phyloP scores from a whole-genome alignment of 2,329 filamentous ascomycete species.

The Orbilia javanica region DNA sequence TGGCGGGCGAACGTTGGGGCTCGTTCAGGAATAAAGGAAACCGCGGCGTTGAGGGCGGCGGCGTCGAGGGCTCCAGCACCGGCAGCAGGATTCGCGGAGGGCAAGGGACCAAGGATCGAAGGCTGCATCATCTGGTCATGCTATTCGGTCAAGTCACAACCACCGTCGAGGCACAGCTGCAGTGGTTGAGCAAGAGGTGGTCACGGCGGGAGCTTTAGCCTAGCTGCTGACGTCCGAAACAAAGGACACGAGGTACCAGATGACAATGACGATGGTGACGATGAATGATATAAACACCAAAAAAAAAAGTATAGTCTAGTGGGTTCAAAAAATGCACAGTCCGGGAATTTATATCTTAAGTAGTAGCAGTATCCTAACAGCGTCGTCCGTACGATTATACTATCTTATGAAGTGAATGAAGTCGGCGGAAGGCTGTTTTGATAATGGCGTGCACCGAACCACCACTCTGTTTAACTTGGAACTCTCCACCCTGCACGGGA shows the following conservation, averaged over 20 bases:
- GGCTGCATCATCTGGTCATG: constrained; percentile 59
- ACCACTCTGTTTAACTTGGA: neutral
- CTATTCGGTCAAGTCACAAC: constrained; percentile 21
- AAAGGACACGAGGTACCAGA: constrained; percentile 31
- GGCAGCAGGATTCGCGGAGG: neutral
- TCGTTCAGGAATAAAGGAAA: constrained; percentile 53
- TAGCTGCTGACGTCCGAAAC: constrained; percentile 28
- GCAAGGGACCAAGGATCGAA: constrained; percentile 44
- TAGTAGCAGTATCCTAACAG: neutral
- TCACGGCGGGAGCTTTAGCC: constrained; percentile 11
- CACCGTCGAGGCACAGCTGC: neutral
- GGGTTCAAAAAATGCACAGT: neutral
- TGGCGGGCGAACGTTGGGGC: constrained; percentile 40
- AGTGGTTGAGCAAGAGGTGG: neutral
- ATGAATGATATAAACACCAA: neutral
- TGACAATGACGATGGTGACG: neutral
- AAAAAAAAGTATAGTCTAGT: neutral
- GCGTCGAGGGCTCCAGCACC: neutral
- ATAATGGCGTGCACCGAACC: constrained; percentile 2
- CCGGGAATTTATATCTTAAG: neutral
- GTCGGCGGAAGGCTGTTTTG: constrained; percentile 11
- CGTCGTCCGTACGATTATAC: neutral
- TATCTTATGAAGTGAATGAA: too few relatives aligned
- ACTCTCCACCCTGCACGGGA: neutral
- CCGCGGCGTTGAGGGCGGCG: constrained; percentile 1